Conservation (phyloP, 2,329 filamentous ascomycete species). For the Xylariaceae sp. region DNA sequence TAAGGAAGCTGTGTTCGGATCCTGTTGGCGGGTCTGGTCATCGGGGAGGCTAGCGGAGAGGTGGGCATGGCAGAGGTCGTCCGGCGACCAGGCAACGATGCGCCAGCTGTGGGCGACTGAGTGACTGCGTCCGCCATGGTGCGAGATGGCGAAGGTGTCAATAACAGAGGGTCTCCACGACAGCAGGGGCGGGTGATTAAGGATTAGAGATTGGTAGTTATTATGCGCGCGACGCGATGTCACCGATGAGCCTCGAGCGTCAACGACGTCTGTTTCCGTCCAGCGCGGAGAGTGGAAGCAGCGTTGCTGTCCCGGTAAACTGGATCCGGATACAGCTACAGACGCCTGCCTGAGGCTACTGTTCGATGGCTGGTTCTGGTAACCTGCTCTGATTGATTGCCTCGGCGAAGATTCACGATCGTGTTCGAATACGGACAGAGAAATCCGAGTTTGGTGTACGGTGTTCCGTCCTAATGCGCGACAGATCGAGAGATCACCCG, state of each 20-base stretch:
- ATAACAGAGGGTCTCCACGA: background rate
- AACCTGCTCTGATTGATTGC: background rate
- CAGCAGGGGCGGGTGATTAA: background rate
- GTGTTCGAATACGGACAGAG: background rate
- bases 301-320: background rate
- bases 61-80: constrained; percentile 27
- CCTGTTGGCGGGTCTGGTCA: constrained; percentile 28
- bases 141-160: background rate
- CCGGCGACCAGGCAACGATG: constrained; percentile 24
- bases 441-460: background rate
- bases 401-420: background rate
- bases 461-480: background rate
- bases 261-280: constrained; percentile 1
- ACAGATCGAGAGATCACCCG: background rate
- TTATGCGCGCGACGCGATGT: background rate
- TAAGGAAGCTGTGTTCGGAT: constrained; percentile 44
- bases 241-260: constrained; percentile 9
- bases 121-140: constrained; percentile 29
- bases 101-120: constrained; percentile 20
- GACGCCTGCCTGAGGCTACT: background rate
- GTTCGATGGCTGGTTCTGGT: background rate
- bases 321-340: background rate
- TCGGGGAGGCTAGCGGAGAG: constrained; percentile 24
- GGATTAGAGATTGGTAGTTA: background rate
- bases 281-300: constrained; percentile 10